phyloP scores from a whole-genome alignment of 1,139 yeast species.

The Geotrichum fermentans region DNA sequence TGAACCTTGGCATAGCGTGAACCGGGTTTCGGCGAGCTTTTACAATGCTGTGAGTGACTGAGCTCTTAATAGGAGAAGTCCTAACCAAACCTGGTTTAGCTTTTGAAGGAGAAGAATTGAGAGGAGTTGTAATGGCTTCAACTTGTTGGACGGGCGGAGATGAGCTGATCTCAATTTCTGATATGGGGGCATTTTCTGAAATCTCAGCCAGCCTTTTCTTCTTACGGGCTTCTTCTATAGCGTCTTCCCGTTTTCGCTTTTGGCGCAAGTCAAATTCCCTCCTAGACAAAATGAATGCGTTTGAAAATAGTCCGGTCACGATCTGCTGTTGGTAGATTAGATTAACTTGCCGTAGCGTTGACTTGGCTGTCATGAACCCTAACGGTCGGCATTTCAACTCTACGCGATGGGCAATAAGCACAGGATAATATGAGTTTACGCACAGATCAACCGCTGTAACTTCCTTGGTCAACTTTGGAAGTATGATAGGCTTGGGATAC shows the following conservation, averaged over 20 bases:
- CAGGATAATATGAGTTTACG: constrained; percentile 5
- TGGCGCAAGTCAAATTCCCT: background rate
- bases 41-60: background rate
- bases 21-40: constrained; percentile 7
- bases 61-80: background rate
- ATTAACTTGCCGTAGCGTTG: background rate
- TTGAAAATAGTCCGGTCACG: constrained; percentile 2
- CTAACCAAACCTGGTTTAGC: background rate
- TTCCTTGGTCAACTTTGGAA: constrained; percentile 7
- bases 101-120: background rate
- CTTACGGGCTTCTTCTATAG: background rate
- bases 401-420: constrained; percentile 6
- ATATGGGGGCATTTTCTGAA: background rate
- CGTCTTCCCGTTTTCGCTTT: background rate
- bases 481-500: constrained; percentile 1
- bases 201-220: background rate
- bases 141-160: background rate
- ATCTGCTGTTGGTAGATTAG: background rate
- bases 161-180: background rate
- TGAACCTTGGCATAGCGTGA: constrained; percentile 8
- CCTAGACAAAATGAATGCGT: background rate
- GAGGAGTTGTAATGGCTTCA: background rate
- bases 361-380: constrained; percentile 13
- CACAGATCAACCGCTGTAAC: background rate
- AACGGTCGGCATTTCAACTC: constrained; percentile 7